Evolutionary conservation across 1,139 yeast species (phyloP), one percentile per base, ranked within the genome.

Genomic region (Schwanniomyces etchellsii): DNA sequence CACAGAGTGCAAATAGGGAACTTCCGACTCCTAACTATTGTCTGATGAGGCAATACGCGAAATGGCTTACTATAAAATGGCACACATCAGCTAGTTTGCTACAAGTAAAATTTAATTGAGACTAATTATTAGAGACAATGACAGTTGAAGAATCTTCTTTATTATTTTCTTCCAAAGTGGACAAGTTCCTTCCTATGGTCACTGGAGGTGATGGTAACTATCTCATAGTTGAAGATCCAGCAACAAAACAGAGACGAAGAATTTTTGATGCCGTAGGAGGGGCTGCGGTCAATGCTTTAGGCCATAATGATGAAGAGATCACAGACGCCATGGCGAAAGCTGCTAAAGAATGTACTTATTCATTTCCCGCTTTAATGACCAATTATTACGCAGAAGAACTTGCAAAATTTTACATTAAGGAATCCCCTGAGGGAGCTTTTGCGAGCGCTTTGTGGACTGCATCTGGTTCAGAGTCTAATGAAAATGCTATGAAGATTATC

Each of bases 391-490:
- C 75, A 12, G 77, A 74, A 47, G 62, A 60, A n/a, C 60, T 76
- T 38, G 71, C 77, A 14, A 53, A 69, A 40, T 74, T 71, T 37
- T 60, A 73, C 47, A 64, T 74, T 45, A 71, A 69, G 10, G 57
- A 64, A 40, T 70, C 76, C 11, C 75, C 78, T n/a, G 50, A 58
- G 15, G 76, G 73, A 16, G 73, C 71, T 3, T 76, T 76, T 48
- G 63, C 64, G 22, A 57, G 74, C 28, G 78, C 78, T 7, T 47
- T 71, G 32, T 74, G 73, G 64, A 70, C 77, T 21, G 66, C 74
- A 37, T 75, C 81, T 4, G 82, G 81, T 22, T 74, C 81, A 15
- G 82, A 76, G 50, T 61, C 78, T 23, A 75, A 71, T 44, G 81
- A 76, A 47, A 73, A 72, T 45, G 77, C 78, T 4, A 45, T 76